These are phyloP conservation scores for Mortierella antarctica DNA, from an alignment of 192 early-diverging fungal genomes.

Conservation along the genomic window DNA sequence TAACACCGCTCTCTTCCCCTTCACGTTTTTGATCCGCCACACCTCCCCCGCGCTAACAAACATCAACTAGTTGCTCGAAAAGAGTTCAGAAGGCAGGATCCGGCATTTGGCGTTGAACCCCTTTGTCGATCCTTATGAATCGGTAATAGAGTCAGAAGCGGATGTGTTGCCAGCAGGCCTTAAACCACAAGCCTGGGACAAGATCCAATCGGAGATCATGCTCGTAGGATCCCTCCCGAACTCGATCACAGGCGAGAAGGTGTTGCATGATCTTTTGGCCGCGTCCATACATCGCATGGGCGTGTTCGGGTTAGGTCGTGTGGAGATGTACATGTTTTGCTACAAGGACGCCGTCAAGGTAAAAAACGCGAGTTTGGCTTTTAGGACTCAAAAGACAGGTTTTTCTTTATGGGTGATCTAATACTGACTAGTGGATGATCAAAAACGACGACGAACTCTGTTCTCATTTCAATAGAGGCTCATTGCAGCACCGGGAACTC, in stretches of 20 bases:
- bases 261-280: conserved; percentile 16
- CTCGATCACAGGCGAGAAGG: conserved; percentile 32
- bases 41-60: no score
- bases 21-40: no score
- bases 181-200: conserved; percentile 28
- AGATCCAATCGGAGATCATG: conserved; percentile 23
- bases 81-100: conserved; percentile 25
- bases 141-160: neutral
- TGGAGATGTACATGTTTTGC: conserved; percentile 47
- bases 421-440: neutral
- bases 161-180: conserved; percentile 16
- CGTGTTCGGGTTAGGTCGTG: conserved; percentile 28
- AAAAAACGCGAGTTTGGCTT: neutral
- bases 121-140: neutral
- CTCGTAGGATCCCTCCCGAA: conserved; percentile 39
- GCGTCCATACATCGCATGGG: conserved; percentile 36
- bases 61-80: conserved; percentile 13
- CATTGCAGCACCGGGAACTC: conserved; percentile 12
- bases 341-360: conserved; percentile 44
- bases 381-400: neutral
- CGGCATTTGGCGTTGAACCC: conserved; percentile 15
- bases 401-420: neutral
- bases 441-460: neutral
- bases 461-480: conserved; percentile 12
- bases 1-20: no score